These are phyloP conservation scores for Monascus purpureus DNA, from an alignment of 495 filamentous ascomycete species.

Conservation along the genomic window DNA sequence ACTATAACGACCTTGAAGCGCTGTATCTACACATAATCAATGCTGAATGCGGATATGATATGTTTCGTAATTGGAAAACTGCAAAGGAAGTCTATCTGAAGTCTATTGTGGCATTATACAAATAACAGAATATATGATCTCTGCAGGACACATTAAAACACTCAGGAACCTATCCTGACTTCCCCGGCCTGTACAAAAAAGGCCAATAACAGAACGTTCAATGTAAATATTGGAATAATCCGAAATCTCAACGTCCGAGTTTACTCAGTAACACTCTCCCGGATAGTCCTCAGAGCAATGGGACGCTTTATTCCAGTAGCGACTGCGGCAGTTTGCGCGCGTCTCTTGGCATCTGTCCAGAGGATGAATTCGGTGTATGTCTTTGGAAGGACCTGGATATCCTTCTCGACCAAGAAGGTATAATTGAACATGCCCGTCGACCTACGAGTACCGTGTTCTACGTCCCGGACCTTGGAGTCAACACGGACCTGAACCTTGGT, in stretches of 20 bases:
- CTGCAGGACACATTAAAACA: too few species aligned
- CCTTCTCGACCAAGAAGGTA: conserved; percentile 61
- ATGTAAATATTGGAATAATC: too few species aligned
- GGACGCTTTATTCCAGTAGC: conserved; percentile 19
- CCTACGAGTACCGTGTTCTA: conserved; percentile 62
- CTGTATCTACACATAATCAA: too few species aligned
- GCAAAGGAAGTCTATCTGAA: too few species aligned
- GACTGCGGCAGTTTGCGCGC: conserved; percentile 33
- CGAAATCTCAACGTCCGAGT: too few species aligned
- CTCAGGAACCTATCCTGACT: too few species aligned
- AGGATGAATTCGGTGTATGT: conserved; percentile 69
- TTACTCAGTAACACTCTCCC: conserved; percentile 36
- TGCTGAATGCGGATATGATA: too few species aligned
- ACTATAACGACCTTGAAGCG: too few species aligned
- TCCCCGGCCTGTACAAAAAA: too few species aligned
- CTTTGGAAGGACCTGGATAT: conserved; percentile 61
- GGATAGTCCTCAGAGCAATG: conserved; percentile 22
- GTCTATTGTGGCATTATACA: not conserved
- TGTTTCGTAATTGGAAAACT: too few species aligned
- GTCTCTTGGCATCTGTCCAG: conserved; percentile 57
- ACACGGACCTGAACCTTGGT: conserved; percentile 67
- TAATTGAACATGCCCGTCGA: conserved; percentile 78
- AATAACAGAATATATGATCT: not conserved
- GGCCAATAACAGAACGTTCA: too few species aligned
- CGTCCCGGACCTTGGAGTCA: conserved; percentile 61